Evolutionary conservation across 2,329 filamentous ascomycete genomes (phyloP), one percentile per base, ranked within the genome.

Genomic region (Clonostachys rosea): DNA sequence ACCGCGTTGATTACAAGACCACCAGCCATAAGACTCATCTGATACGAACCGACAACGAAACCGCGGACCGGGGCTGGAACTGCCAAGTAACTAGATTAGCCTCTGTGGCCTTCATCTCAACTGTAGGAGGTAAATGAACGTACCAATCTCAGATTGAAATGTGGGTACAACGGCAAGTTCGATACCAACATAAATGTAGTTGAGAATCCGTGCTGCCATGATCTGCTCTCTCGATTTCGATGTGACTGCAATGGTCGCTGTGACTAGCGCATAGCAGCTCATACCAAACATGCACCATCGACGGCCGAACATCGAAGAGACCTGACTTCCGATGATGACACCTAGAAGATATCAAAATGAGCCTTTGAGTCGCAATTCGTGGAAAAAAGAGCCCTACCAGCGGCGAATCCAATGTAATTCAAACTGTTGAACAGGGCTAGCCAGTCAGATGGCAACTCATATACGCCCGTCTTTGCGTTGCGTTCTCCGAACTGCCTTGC

Each of bases 31-130:
- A 78, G 81, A 10, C 75, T 75, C 60, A 66, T 74, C 54, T 83
- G 83, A 68, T 83, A 83, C 17, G 77, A 80, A 1, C 78, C 83
- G 46, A 83, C 52, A 39, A 79, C 68, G 0, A 78, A 68, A 45
- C 80, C 75, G 58, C 83, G 79, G 60, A 81, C 82, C 5, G 79
- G 79, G 56, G 83, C 75, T 3, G 71, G 74, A 12, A 84, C 64
- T 59, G 83, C 80, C 24, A 4, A 30, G 8, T 10, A 30, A 30
- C 24, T 30, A 30, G 24, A 30, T 30, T 30, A 30, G 24, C 9
- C 9, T 30, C 24, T 30, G 24, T 2, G 8, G 9, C 24, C 24
- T 30, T 30, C 3, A 30, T 10, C 24, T 9, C 9, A 30, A 10
- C 24, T 10, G 24, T 10, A 30, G 4, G 24, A 10, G 24, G 10